These are phyloP conservation scores for Torulaspora indica DNA, from an alignment of 805 yeast species.

Conservation along the genomic window DNA sequence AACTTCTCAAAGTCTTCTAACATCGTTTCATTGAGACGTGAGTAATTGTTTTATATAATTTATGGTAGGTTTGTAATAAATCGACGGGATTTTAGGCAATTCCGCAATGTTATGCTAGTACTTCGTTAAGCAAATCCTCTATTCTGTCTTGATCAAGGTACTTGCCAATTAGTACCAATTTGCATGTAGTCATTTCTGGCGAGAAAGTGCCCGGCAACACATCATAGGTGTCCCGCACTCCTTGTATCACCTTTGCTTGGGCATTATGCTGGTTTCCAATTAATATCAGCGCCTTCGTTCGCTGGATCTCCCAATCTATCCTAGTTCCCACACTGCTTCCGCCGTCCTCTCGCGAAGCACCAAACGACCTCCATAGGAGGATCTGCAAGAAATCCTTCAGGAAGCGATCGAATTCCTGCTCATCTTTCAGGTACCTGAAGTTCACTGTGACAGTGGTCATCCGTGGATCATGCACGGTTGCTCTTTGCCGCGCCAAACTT, in stretches of 20 bases:
- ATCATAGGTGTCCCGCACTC: slow-evolving; percentile 90
- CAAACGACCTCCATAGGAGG: slow-evolving; percentile 58
- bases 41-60: slow-evolving; percentile 6
- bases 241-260: slow-evolving; percentile 67
- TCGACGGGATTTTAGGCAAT: not conserved
- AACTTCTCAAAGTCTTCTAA: slow-evolving; percentile 17
- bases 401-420: slow-evolving; percentile 39
- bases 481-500: slow-evolving; percentile 6
- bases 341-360: slow-evolving; percentile 44
- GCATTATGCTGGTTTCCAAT: slow-evolving; percentile 25
- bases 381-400: slow-evolving; percentile 60
- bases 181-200: slow-evolving; percentile 40
- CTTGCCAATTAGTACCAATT: slow-evolving; percentile 74
- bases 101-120: slow-evolving; percentile 6
- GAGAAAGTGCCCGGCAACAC: slow-evolving; percentile 44
- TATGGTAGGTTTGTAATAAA: not conserved
- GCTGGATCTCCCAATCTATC: slow-evolving; percentile 56
- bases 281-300: slow-evolving; percentile 73
- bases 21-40: slow-evolving; percentile 29
- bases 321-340: slow-evolving; percentile 22
- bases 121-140: slow-evolving; percentile 17
- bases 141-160: slow-evolving; percentile 42
- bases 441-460: slow-evolving; percentile 51
- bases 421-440: slow-evolving; percentile 39
- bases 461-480: slow-evolving; percentile 46